Evolutionary conservation across 176 grass and related monocot genomes (phyloP).

Genomic region (Hyparrhenia diplandra): DNA sequence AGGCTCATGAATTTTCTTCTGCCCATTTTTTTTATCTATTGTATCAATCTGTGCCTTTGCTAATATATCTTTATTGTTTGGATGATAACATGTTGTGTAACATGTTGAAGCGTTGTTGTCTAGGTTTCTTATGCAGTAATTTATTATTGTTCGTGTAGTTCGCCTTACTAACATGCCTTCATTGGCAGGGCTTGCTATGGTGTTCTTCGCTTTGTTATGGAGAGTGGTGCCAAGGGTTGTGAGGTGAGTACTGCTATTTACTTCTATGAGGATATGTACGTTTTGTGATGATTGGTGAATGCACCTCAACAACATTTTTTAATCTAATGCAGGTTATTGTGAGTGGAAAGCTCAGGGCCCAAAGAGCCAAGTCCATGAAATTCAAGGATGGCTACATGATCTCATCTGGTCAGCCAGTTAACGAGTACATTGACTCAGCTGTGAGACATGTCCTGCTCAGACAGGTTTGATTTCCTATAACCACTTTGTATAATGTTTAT

Average conservation of each 20-base stretch:
- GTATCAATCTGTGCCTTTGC: not conserved
- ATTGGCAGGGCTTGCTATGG: constrained; percentile 83
- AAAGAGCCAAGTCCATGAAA: constrained; percentile 87
- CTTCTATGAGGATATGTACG: not conserved
- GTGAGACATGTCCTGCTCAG: constrained; percentile 83
- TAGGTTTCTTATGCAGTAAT: not conserved
- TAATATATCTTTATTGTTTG: not conserved
- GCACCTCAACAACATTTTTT: not conserved
- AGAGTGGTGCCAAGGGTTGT: constrained; percentile 92
- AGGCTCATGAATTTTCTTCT: not conserved
- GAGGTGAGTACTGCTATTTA: constrained; percentile 24
- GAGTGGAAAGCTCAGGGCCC: constrained; percentile 85
- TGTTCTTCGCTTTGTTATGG: constrained; percentile 93
- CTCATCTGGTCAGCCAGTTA: constrained; percentile 87
- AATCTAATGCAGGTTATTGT: constrained; percentile 60
- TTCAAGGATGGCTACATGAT: constrained; percentile 97
- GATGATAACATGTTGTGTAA: not conserved
- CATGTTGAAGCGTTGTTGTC: not conserved
- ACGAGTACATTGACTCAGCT: constrained; percentile 83
- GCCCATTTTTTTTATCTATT: not conserved
- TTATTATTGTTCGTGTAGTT: not conserved
- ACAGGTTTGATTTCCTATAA: constrained; percentile 40
- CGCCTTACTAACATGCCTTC: not conserved
- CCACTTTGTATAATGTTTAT: not conserved
- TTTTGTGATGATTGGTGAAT: not conserved